Percentiles rank a stretch among this genome's conserved stretches.
phyloP scores from a whole-genome alignment of 805 yeast species.

The Cyberlindnera euphorbiae region DNA sequence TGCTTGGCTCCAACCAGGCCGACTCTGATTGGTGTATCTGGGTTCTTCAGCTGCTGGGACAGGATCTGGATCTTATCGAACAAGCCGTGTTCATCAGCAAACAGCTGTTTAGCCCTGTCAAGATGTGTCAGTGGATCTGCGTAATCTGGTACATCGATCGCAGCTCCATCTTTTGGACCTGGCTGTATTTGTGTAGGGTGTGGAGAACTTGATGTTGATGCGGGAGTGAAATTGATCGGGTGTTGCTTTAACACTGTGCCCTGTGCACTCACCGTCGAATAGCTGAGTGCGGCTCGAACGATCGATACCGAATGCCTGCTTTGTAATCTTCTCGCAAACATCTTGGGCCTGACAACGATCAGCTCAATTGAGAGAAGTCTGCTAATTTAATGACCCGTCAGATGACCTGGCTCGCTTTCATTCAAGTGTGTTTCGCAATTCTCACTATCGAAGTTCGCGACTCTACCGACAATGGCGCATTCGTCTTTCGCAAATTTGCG shows the following conservation, averaged over 20 bases:
- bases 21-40: conserved; percentile 23
- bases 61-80: conserved; percentile 26
- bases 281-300: not conserved
- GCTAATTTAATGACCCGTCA: too few species aligned
- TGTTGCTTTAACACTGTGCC: conserved; percentile 4
- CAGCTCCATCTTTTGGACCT: not conserved
- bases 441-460: too few species aligned
- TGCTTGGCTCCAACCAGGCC: conserved; percentile 26
- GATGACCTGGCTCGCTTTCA: conserved; percentile 1
- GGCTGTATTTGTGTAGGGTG: not conserved
- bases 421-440: too few species aligned
- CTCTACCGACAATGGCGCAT: too few species aligned
- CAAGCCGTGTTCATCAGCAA: conserved; percentile 22
- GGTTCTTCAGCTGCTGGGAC: conserved; percentile 9
- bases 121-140: conserved; percentile 17
- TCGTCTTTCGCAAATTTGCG: too few species aligned
- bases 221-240: not conserved
- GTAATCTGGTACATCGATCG: not conserved
- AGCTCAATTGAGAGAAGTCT: not conserved
- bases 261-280: conserved; percentile 6
- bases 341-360: too few species aligned
- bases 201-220: conserved; percentile 1
- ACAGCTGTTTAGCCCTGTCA: conserved; percentile 13
- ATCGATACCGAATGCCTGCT: not conserved
- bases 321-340: not conserved